phyloP scores from a whole-genome alignment of 2,329 filamentous ascomycete genomes.

The Chalaropsis thielavioides region DNA sequence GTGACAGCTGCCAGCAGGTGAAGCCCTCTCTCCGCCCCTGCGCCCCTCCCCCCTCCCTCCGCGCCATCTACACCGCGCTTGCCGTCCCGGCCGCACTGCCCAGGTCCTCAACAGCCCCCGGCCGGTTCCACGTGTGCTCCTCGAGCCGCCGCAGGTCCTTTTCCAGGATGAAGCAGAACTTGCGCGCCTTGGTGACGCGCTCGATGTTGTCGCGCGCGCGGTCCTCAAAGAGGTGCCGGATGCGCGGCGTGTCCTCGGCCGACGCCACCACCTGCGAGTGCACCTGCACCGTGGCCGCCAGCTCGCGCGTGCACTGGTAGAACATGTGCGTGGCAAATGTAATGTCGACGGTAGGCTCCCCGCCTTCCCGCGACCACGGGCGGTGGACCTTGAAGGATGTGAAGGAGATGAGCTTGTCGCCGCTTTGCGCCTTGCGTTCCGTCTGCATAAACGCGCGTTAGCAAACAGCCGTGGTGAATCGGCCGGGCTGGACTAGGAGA shows the following conservation, averaged over 20 bases:
- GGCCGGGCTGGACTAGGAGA: no score
- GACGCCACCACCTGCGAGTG: conserved; percentile 2
- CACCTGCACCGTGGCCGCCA: conserved; percentile 12
- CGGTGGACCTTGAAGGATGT: conserved; percentile 8
- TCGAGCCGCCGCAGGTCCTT: conserved; percentile 47
- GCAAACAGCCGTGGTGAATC: no score
- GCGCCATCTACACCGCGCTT: not conserved
- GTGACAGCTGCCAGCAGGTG: no score
- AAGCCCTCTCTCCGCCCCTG: not conserved
- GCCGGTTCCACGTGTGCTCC: conserved; percentile 56
- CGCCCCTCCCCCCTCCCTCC: not conserved
- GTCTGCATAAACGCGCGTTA: no score
- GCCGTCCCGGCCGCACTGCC: conserved; percentile 25
- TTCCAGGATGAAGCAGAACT: conserved; percentile 31
- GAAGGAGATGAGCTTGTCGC: conserved; percentile 12
- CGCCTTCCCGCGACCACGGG: not conserved
- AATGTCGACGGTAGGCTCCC: not conserved
- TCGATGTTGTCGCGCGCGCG: not conserved
- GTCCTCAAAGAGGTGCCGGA: not conserved
- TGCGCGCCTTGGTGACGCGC: conserved; percentile 15
- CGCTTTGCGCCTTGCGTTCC: conserved; percentile 1
- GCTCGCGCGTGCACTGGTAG: conserved; percentile 9
- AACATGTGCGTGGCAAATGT: conserved; percentile 14
- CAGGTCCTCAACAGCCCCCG: conserved; percentile 56
- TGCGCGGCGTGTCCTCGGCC: not conserved